Conservation (phyloP, 2,329 filamentous ascomycete genomes). For the Drechmeria coniospora region DNA sequence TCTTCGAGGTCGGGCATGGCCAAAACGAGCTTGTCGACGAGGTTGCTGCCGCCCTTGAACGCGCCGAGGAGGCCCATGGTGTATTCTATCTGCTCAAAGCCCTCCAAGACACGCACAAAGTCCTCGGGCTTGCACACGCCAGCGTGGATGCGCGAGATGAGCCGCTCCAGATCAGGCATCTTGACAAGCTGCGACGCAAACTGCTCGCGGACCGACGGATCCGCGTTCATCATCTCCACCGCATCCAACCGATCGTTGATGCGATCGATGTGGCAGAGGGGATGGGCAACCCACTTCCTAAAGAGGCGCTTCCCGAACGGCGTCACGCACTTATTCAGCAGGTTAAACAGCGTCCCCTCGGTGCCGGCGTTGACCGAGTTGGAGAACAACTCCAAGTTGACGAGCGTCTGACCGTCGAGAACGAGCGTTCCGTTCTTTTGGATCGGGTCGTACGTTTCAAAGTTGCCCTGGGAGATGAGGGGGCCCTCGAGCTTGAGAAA, state of each 20-base stretch:
- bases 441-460: conserved; percentile 84
- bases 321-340: conserved; percentile 88
- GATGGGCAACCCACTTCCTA: conserved; percentile 94
- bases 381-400: conserved; percentile 93
- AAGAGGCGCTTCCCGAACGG: conserved; percentile 95
- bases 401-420: conserved; percentile 86
- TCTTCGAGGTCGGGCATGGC: conserved; percentile 73
- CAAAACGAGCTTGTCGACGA: conserved; percentile 69
- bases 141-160: conserved; percentile 90
- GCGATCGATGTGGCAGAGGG: conserved; percentile 67
- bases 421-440: conserved; percentile 79
- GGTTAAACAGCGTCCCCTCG: conserved; percentile 76
- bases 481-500: conserved; percentile 79
- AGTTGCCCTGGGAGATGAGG: conserved; percentile 78
- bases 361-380: conserved; percentile 77
- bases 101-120: conserved; percentile 84
- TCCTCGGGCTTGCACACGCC: conserved; percentile 81
- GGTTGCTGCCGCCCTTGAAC: conserved; percentile 61
- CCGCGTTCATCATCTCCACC: conserved; percentile 80
- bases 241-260: conserved; percentile 93
- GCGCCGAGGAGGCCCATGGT: conserved; percentile 67
- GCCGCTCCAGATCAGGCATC: conserved; percentile 83
- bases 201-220: conserved; percentile 64
- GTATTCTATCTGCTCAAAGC: conserved; percentile 95
- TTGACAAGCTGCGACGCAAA: conserved; percentile 80